Evolutionary conservation across 306 rosid species (phyloP).

Genomic region (Notholithocarpus densiflorus): DNA sequence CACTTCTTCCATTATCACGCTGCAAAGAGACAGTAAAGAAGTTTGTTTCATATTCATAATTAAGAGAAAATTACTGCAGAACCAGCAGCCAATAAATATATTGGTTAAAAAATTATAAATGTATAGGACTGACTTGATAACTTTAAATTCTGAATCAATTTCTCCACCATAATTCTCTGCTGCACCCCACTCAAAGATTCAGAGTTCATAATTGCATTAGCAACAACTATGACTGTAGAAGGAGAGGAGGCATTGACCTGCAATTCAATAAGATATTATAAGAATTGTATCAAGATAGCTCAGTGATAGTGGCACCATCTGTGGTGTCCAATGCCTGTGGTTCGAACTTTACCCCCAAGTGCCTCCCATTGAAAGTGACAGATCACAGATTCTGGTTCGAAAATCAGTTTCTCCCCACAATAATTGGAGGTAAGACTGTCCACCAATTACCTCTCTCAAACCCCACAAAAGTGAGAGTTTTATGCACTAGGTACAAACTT

Average conservation of each 20-base stretch:
- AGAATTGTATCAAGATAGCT: not conserved
- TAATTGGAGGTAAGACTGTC: too few relatives aligned
- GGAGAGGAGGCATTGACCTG: conserved; percentile 79
- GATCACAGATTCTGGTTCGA: not conserved
- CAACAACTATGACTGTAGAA: conserved; percentile 48
- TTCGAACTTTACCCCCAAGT: too few relatives aligned
- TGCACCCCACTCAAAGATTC: conserved; percentile 72
- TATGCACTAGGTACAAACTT: too few relatives aligned
- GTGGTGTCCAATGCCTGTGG: too few relatives aligned
- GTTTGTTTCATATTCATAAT: conserved; percentile 9
- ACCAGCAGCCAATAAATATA: conserved; percentile 8
- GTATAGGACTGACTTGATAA: conserved; percentile 32
- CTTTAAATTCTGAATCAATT: conserved; percentile 59
- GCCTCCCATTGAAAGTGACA: too few relatives aligned
- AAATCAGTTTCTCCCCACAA: too few relatives aligned
- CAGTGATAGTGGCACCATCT: too few relatives aligned
- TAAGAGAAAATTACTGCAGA: not conserved
- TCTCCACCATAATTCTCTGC: conserved; percentile 91
- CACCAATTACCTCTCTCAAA: too few relatives aligned
- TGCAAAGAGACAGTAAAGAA: conserved; percentile 15
- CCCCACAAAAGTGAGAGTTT: too few relatives aligned
- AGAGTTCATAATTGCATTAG: conserved; percentile 70
- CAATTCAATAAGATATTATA: not conserved
- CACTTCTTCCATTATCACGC: conserved; percentile 16
- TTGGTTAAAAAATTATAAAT: not conserved